A percentile compares a stretch with the other conserved stretches of the same genome.
Evolutionary conservation across 23 red algal species (phyloP).

Genomic region (Gracilaria domingensis): DNA sequence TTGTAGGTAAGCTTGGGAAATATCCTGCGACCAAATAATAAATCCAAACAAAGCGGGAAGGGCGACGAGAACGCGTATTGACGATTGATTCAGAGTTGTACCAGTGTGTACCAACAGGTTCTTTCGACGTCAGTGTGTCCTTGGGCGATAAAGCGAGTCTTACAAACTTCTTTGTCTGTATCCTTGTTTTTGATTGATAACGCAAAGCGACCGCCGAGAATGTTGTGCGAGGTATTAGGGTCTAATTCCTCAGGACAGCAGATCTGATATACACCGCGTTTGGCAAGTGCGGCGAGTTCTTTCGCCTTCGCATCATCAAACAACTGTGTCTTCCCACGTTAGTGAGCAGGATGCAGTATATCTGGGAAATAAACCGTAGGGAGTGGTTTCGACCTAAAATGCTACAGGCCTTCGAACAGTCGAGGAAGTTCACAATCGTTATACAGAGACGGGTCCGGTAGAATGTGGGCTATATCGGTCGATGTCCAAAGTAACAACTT

Average conservation of each 20-base stretch:
- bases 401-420: not conserved
- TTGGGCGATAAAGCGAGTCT: constrained; percentile 10
- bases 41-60: constrained; percentile 8
- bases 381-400: not conserved
- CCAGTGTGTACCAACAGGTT: not conserved
- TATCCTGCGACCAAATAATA: constrained; percentile 6
- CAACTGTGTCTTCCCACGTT: not conserved
- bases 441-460: not conserved
- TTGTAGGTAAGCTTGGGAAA: constrained; percentile 13
- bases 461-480: constrained; percentile 2
- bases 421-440: not conserved
- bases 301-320: constrained; percentile 7
- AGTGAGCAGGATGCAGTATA: not conserved
- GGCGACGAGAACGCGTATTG: not conserved
- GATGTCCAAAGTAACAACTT: not conserved
- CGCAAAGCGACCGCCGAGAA: not conserved
- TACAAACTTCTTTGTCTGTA: constrained; percentile 28
- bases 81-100: constrained; percentile 12
- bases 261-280: constrained; percentile 1
- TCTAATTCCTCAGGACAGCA: not conserved
- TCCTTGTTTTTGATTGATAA: constrained; percentile 23
- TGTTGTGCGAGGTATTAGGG: not conserved
- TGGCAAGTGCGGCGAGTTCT: not conserved
- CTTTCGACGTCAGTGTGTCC: constrained; percentile 19
- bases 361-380: constrained; percentile 1